phyloP scores from a whole-genome alignment of 176 grass and related monocot genomes.

The Elaeis guineensis region DNA sequence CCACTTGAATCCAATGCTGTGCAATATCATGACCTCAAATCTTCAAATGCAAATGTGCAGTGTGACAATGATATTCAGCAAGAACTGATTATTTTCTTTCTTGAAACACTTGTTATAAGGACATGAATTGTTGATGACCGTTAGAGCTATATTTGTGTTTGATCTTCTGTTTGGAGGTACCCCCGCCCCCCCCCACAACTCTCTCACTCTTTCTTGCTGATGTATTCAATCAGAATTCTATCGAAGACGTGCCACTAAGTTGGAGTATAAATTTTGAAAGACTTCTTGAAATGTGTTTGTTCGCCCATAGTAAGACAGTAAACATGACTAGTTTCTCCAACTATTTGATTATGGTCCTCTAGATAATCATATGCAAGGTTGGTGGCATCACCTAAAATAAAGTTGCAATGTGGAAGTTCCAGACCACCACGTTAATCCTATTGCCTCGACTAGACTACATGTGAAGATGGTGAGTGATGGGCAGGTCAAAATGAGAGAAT shows the following conservation, averaged over 20 bases:
- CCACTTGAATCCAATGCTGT: too few relatives aligned
- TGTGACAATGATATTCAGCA: background rate
- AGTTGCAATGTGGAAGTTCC: too few relatives aligned
- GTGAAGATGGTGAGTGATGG: too few relatives aligned
- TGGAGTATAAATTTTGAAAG: background rate
- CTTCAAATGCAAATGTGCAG: background rate
- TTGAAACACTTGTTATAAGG: background rate
- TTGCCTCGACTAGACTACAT: too few relatives aligned
- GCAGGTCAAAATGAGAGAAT: too few relatives aligned
- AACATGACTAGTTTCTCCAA: too few relatives aligned
- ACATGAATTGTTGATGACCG: background rate
- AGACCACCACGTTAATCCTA: too few relatives aligned
- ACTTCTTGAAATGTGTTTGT: background rate
- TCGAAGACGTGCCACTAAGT: background rate
- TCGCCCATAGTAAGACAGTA: background rate
- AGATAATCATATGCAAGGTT: too few relatives aligned
- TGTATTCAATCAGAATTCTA: background rate
- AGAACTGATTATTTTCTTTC: conserved; percentile 1
- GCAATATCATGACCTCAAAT: background rate
- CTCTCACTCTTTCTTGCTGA: background rate
- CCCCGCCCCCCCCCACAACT: too few relatives aligned
- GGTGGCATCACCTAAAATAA: too few relatives aligned
- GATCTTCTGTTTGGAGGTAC: background rate
- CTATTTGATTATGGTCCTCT: too few relatives aligned
- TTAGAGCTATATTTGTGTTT: background rate